phyloP scores from a whole-genome alignment of 768 basidiomycete genomes.

The Kwoniella botswanensis region DNA sequence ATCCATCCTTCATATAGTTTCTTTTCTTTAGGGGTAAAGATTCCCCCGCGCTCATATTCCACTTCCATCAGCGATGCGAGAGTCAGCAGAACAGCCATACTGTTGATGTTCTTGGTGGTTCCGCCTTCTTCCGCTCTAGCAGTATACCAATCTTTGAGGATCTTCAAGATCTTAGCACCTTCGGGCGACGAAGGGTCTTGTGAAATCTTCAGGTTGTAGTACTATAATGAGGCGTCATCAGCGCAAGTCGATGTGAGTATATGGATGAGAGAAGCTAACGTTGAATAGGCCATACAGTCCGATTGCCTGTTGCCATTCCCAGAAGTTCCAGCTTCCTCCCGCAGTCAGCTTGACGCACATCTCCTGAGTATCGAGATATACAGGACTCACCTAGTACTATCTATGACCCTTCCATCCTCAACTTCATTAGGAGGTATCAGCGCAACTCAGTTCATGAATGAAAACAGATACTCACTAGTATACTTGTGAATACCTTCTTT shows the following conservation, averaged over 20 bases:
- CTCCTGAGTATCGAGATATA: background rate
- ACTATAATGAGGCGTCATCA: slow-evolving; percentile 43
- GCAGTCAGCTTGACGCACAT: slow-evolving; percentile 1
- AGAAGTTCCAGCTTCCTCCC: slow-evolving; percentile 26
- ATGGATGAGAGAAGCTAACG: slow-evolving; percentile 9
- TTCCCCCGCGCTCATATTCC: slow-evolving; percentile 60
- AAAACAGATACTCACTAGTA: slow-evolving; percentile 15
- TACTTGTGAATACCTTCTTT: slow-evolving; percentile 30
- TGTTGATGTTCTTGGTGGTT: slow-evolving; percentile 36
- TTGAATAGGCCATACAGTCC: slow-evolving; percentile 35
- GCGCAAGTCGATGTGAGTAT: background rate
- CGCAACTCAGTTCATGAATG: no score
- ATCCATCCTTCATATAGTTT: slow-evolving; percentile 58
- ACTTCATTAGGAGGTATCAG: background rate
- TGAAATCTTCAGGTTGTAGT: slow-evolving; percentile 60
- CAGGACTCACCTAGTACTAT: slow-evolving; percentile 12
- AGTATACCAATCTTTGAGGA: slow-evolving; percentile 35
- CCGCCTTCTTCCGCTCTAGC: slow-evolving; percentile 22
- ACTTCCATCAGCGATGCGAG: slow-evolving; percentile 26
- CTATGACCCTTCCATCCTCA: slow-evolving; percentile 14
- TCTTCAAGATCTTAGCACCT: slow-evolving; percentile 18
- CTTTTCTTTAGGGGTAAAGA: slow-evolving; percentile 21
- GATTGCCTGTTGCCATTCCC: slow-evolving; percentile 43
- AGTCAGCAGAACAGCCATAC: slow-evolving; percentile 24
- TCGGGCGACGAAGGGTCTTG: slow-evolving; percentile 26